Evolutionary conservation across 2,329 filamentous ascomycete species (phyloP).

Genomic region (Aspergillus unguis): DNA sequence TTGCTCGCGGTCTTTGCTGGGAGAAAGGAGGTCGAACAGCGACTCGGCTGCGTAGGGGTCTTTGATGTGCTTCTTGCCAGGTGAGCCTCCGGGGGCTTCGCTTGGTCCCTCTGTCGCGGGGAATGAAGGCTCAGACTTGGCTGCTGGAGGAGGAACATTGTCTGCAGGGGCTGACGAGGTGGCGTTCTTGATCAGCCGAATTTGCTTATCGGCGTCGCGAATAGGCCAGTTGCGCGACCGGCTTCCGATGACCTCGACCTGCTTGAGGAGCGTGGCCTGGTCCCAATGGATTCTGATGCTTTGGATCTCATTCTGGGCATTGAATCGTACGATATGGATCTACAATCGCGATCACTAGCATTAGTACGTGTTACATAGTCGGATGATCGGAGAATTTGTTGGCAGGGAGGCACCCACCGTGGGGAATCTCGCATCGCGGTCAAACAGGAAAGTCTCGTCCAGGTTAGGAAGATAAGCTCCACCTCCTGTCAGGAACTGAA

Average conservation of each 20-base stretch:
- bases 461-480: constrained; percentile 83
- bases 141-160: constrained; percentile 12
- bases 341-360: constrained; percentile 35
- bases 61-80: constrained; percentile 41
- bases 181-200: constrained; percentile 66
- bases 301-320: constrained; percentile 70
- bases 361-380: background rate
- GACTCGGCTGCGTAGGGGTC: constrained; percentile 49
- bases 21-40: constrained; percentile 67
- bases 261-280: constrained; percentile 86
- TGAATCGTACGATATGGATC: constrained; percentile 86
- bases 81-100: constrained; percentile 24
- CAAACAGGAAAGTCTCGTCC: constrained; percentile 90
- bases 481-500: constrained; percentile 78
- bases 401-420: constrained; percentile 60
- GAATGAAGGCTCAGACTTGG: constrained; percentile 1
- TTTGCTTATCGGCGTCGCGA: constrained; percentile 78
- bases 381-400: background rate
- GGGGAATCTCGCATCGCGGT: constrained; percentile 73
- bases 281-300: constrained; percentile 94
- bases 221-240: constrained; percentile 94
- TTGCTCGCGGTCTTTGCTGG: constrained; percentile 46
- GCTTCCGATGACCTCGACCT: constrained; percentile 88
- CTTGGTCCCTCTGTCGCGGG: constrained; percentile 6
- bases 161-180: constrained; percentile 23